Percentiles rank a stretch among this genome's conserved stretches.
phyloP scores from a whole-genome alignment of 768 basidiomycete species.

The Pisolithus marmoratus region DNA sequence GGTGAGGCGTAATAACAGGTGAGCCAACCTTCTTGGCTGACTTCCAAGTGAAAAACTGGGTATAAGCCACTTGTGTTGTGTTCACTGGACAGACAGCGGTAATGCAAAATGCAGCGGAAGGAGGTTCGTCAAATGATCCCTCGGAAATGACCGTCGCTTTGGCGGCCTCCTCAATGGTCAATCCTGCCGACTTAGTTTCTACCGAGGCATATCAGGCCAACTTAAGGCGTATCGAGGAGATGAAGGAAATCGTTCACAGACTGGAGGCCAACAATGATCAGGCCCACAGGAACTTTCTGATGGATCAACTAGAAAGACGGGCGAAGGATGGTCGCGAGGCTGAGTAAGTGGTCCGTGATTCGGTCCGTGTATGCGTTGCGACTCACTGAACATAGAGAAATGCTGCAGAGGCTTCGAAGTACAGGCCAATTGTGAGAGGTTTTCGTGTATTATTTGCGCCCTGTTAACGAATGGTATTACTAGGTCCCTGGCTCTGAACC shows the following conservation, averaged over 20 bases:
- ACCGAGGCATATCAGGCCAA: slow-evolving; percentile 21
- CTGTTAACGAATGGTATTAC: neutral
- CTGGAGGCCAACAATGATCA: slow-evolving; percentile 37
- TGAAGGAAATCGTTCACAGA: slow-evolving; percentile 22
- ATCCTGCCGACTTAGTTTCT: slow-evolving; percentile 13
- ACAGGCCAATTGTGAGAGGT: slow-evolving; percentile 10
- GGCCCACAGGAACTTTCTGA: slow-evolving; percentile 31
- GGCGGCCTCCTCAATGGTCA: slow-evolving; percentile 22
- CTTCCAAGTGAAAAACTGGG: neutral
- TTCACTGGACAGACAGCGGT: neutral
- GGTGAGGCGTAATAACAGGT: neutral
- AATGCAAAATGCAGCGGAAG: slow-evolving; percentile 13
- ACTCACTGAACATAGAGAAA: slow-evolving; percentile 12
- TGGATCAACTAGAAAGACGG: slow-evolving; percentile 30
- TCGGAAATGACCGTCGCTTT: slow-evolving; percentile 10
- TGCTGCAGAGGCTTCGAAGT: slow-evolving; percentile 15
- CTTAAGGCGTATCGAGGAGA: slow-evolving; percentile 18
- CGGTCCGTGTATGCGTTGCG: neutral
- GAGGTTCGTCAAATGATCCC: slow-evolving; percentile 2
- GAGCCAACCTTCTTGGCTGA: neutral
- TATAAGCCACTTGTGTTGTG: neutral
- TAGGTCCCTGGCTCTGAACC: slow-evolving; percentile 14
- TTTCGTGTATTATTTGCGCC: neutral
- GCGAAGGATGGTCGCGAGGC: slow-evolving; percentile 42
- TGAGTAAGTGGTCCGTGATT: slow-evolving; percentile 25